phyloP scores from a whole-genome alignment of 768 basidiomycete genomes.

The Russula compacta region DNA sequence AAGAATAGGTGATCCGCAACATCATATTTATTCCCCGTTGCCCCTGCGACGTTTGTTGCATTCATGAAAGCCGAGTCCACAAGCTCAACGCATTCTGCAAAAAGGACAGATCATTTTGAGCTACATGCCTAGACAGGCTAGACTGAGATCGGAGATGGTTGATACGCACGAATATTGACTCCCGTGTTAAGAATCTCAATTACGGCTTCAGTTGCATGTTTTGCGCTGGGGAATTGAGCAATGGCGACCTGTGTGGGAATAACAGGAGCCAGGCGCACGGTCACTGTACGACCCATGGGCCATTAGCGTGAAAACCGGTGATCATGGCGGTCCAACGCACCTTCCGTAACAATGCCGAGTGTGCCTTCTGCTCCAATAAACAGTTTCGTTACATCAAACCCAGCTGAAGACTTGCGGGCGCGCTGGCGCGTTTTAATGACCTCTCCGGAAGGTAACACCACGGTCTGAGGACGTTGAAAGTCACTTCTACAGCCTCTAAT shows the following conservation, averaged over 20 bases:
- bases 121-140: no score
- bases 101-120: no score
- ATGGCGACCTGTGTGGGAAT: constrained; percentile 78
- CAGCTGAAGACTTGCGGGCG: constrained; percentile 77
- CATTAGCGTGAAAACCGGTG: no score
- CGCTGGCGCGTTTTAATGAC: constrained; percentile 82
- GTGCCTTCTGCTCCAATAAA: constrained; percentile 82
- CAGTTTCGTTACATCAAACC: constrained; percentile 76
- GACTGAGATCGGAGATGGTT: background rate
- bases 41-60: constrained; percentile 48
- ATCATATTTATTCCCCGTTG: constrained; percentile 24
- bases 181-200: constrained; percentile 64
- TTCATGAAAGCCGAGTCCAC: constrained; percentile 64
- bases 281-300: constrained; percentile 32
- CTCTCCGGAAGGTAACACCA: constrained; percentile 81
- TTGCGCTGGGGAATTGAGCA: constrained; percentile 71
- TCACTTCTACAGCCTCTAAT: no score
- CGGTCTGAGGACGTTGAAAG: constrained; percentile 42
- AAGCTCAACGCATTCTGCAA: constrained; percentile 74
- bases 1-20: constrained; percentile 65
- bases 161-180: constrained; percentile 62
- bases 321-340: no score
- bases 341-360: constrained; percentile 81
- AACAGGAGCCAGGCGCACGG: constrained; percentile 71
- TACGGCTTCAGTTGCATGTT: constrained; percentile 64